Evolutionary conservation across 169 alveolate species (phyloP), one percentile per base, ranked within the genome.

Genomic region (Eimeria acervulina): DNA sequence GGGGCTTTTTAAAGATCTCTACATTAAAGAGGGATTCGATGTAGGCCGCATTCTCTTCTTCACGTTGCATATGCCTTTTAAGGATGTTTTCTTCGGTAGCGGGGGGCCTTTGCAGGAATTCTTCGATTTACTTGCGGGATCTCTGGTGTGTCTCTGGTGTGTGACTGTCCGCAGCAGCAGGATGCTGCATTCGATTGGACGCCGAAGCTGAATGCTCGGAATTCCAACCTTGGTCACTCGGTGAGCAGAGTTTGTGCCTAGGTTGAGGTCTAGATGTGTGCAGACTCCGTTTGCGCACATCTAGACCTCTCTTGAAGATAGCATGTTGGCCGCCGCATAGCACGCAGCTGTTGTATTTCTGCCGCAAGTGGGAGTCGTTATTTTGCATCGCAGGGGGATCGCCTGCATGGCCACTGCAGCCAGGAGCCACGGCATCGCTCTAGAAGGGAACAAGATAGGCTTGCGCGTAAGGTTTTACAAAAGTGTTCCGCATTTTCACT

Each of bases 1-100:
- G 95, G 98, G 99, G 44, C 97, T 99, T 51, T 98, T 99, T 96
- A 99, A 98, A 96, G 99, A 99, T 88, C 97, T 99, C 85, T 99
- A 98, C 97, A 97, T 97, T 74, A 95, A 99, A 51, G 98, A 98
- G 97, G 99, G 99, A 38, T 98, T 97, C 90, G 98, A 80, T 91
- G 97, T 59, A 90, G 95, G 93, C 42, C 63, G 55, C 78, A 28
- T 38, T 13, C 33, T 31, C 83, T 4, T 36, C 33, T 8, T 51
- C 40, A 31, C 7, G 28, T 36, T 33, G n/a, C 83, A 38, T 21
- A 3, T 21, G 28, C 8, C 17, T 33, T 33, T 68, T 12, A 19
- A 33, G 13, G 1, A 0, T 17, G 13, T 17, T 4, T 5, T 28
- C 17, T 13, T 33, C 26, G 28, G 51, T 6, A 4, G 51, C 83